A percentile compares a stretch with the other conserved stretches of the same genome.
These are phyloP conservation scores for Eutrema salsugineum DNA, from an alignment of 441 rosid genomes.

Conservation along the genomic window DNA sequence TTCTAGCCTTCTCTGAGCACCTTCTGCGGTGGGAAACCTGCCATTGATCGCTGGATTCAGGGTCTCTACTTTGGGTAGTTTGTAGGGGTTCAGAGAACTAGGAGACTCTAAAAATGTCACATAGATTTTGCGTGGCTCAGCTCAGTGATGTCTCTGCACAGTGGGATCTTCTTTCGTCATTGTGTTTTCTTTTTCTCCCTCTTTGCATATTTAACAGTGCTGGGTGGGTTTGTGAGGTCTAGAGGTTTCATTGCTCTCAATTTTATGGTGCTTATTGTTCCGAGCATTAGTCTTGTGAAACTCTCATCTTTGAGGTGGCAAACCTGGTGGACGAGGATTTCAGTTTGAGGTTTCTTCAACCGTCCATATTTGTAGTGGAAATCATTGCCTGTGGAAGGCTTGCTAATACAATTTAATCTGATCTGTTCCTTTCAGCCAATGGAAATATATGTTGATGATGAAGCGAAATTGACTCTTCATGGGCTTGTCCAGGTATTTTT, in stretches of 20 bases:
- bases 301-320: conserved; percentile 33
- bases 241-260: neutral
- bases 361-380: conserved; percentile 64
- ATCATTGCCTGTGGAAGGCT: conserved; percentile 55
- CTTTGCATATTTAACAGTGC: neutral
- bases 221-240: neutral
- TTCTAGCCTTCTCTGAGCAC: conserved; percentile 35
- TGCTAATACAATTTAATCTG: conserved; percentile 74
- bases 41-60: neutral
- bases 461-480: conserved; percentile 97
- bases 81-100: neutral
- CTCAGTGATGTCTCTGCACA: neutral
- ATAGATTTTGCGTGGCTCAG: neutral
- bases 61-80: neutral
- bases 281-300: neutral
- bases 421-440: conserved; percentile 71
- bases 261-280: neutral
- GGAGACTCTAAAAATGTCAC: neutral
- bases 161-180: neutral
- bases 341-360: conserved; percentile 37
- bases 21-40: neutral
- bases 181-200: neutral
- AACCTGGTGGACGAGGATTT: conserved; percentile 51
- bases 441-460: conserved; percentile 99
- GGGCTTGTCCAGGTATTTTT: conserved; percentile 91